Evolutionary conservation across 805 yeast species (phyloP).

Genomic region (Candida coleopterorum): DNA sequence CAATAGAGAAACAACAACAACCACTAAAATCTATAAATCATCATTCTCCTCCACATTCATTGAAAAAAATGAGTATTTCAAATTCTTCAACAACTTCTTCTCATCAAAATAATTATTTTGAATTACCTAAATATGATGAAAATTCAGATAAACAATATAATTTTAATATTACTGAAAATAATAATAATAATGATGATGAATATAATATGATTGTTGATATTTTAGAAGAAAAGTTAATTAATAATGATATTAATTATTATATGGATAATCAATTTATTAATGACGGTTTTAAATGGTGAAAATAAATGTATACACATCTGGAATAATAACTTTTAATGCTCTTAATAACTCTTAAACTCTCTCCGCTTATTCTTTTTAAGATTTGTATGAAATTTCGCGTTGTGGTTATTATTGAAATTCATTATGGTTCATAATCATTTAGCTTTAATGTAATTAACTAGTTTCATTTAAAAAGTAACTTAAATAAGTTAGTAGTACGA

Average conservation of each 20-base stretch:
- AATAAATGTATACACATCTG: not conserved
- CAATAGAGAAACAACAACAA: slow-evolving; percentile 9
- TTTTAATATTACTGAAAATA: slow-evolving; percentile 15
- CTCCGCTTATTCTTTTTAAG: not conserved
- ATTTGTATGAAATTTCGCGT: too few relatives aligned
- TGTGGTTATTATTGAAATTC: too few relatives aligned
- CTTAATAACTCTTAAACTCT: too few relatives aligned
- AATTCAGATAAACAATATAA: slow-evolving; percentile 12
- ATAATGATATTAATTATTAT: slow-evolving; percentile 35
- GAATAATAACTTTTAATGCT: slow-evolving; percentile 1
- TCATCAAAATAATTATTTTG: slow-evolving; percentile 23
- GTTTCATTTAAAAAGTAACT: too few relatives aligned
- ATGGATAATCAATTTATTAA: slow-evolving; percentile 9
- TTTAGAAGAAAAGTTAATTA: slow-evolving; percentile 35
- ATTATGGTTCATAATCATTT: too few relatives aligned
- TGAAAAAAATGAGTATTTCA: slow-evolving; percentile 5
- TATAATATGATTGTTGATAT: slow-evolving; percentile 38
- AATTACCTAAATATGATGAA: slow-evolving; percentile 27
- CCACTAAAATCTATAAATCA: slow-evolving; percentile 1
- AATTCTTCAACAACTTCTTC: not conserved
- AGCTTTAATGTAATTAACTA: too few relatives aligned
- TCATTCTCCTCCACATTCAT: slow-evolving; percentile 10
- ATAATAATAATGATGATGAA: too few relatives aligned
- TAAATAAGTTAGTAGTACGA: too few relatives aligned
- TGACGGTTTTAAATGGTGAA: slow-evolving; percentile 5